Percentiles rank a stretch among this genome's conserved stretches.
Conservation (phyloP, 1,284 basidiomycete genomes). For the Rhodotorula glutinis region DNA sequence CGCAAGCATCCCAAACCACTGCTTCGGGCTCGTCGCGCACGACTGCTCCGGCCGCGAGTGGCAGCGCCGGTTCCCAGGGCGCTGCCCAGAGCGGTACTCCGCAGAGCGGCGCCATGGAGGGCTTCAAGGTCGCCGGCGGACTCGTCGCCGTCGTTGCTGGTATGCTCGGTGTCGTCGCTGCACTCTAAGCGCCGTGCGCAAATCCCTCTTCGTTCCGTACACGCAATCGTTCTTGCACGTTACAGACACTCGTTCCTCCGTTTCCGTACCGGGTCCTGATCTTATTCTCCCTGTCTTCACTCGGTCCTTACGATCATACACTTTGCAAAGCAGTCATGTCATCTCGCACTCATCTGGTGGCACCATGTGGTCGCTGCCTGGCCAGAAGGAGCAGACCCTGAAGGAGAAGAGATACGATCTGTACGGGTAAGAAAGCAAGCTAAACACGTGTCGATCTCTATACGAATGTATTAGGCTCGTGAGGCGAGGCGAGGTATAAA, state of each 20-base stretch:
- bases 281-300: no score
- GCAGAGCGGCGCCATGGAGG: conserved; percentile 1
- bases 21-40: not conserved
- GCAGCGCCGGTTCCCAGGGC: not conserved
- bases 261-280: no score
- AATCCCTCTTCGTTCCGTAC: not conserved
- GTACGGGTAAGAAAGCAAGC: no score
- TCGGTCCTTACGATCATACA: no score
- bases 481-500: no score
- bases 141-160: conserved; percentile 7
- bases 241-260: not conserved
- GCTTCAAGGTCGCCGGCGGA: conserved; percentile 3
- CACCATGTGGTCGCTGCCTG: no score
- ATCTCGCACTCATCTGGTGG: no score
- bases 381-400: no score
- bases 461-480: no score
- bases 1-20: not conserved
- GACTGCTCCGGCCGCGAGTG: not conserved
- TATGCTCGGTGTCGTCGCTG: conserved; percentile 3
- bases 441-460: no score
- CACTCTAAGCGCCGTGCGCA: not conserved
- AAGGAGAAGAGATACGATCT: no score
- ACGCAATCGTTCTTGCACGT: not conserved
- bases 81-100: not conserved
- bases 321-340: no score